Evolutionary conservation across 2,329 filamentous ascomycete genomes (phyloP).

Genomic region (Aspergillus sp.): DNA sequence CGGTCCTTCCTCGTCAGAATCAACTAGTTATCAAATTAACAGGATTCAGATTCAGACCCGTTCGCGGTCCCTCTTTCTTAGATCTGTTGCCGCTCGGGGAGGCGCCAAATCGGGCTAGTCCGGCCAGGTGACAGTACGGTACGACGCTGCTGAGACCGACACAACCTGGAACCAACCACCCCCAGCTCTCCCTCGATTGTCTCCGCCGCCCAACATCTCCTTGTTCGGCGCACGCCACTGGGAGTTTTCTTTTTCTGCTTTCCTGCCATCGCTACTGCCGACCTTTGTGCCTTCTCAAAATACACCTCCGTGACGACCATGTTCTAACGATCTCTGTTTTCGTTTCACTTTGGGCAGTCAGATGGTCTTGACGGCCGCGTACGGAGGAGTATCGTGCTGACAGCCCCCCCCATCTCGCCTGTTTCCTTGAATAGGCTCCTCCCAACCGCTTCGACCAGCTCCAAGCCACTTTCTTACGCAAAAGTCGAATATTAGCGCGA

Average conservation of each 20-base stretch:
- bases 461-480: constrained; percentile 14
- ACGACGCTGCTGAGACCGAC: not conserved
- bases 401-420: constrained; percentile 21
- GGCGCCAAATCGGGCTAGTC: constrained; percentile 18
- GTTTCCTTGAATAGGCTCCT: constrained; percentile 13
- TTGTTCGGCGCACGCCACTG: constrained; percentile 30
- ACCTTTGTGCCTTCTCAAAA: constrained; percentile 4
- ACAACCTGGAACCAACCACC: constrained; percentile 21
- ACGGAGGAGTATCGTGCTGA: constrained; percentile 23
- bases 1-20: not conserved
- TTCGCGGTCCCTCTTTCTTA: not conserved
- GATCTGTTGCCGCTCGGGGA: constrained; percentile 16
- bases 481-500: constrained; percentile 16
- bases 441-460: constrained; percentile 8
- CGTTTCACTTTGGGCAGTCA: constrained; percentile 19
- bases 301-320: constrained; percentile 15
- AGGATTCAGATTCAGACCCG: not conserved
- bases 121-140: constrained; percentile 8
- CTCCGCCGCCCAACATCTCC: constrained; percentile 28
- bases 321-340: constrained; percentile 17
- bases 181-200: constrained; percentile 20
- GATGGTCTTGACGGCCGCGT: constrained; percentile 23
- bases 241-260: constrained; percentile 13
- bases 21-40: not conserved
- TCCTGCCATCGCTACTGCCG: not conserved